Conservation (phyloP, 768 basidiomycete genomes). For the Xanthoconium stramineum region DNA sequence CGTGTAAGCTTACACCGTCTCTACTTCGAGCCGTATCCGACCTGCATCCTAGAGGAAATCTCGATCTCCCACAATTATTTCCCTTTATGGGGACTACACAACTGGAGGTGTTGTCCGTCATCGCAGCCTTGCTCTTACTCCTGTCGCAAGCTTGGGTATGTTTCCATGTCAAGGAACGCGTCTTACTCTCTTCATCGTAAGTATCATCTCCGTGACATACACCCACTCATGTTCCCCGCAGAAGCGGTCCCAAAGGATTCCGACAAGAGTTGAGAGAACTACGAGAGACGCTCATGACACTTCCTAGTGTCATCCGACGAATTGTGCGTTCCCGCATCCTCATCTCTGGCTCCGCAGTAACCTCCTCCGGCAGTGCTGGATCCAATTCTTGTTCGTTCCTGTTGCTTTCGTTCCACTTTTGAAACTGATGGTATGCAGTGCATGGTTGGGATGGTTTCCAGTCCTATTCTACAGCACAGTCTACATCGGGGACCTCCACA, state of each 20-base stretch:
- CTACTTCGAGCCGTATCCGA: neutral
- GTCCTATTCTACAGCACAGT: constrained; percentile 84
- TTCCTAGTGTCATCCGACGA: constrained; percentile 73
- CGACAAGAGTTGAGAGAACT: constrained; percentile 55
- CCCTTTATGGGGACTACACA: constrained; percentile 80
- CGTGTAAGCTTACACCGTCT: constrained; percentile 49
- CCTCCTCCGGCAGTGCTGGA: constrained; percentile 51
- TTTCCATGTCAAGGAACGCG: constrained; percentile 64
- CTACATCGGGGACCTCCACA: constrained; percentile 87
- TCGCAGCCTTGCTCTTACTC: constrained; percentile 69
- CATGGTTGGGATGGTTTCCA: constrained; percentile 92
- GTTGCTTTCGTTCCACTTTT: neutral
- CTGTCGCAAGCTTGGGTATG: constrained; percentile 62
- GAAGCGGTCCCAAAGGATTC: constrained; percentile 28
- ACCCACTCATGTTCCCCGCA: constrained; percentile 10
- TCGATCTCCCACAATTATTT: constrained; percentile 66
- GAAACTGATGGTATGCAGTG: constrained; percentile 38
- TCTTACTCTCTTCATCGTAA: constrained; percentile 49
- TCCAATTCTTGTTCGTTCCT: constrained; percentile 74
- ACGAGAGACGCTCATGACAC: constrained; percentile 62
- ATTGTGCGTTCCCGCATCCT: constrained; percentile 54
- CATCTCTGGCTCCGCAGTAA: constrained; percentile 8
- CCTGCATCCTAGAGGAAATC: constrained; percentile 56
- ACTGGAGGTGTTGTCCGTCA: constrained; percentile 73
- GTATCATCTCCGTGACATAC: neutral